Evolutionary conservation across 208 protist genomes (phyloP), one percentile per base, ranked within the genome.

Genomic region (Endotrypanum monterogeii): DNA sequence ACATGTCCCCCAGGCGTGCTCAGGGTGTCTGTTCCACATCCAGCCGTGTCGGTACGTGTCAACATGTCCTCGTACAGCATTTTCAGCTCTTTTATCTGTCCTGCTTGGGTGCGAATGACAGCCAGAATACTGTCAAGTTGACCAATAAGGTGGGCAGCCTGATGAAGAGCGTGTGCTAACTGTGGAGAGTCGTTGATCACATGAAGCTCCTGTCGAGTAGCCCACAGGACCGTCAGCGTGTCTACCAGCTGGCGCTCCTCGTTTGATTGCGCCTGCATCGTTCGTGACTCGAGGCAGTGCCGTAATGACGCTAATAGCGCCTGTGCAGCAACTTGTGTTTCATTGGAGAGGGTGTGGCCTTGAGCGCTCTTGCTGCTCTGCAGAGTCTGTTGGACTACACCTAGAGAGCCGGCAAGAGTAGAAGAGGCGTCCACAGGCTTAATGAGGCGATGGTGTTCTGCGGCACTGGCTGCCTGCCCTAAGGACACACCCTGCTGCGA

Each of bases 121-220:
- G 74, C 73, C 74, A 85, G 84, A 39, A 86, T 63, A 35, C 87
- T 83, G 30, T 83, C 67, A 20, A 93, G 57, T 67, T 90, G 77
- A 2, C 61, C 48, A n/a, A 95, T 71, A 16, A 92, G 67, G 25
- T 83, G 75, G 1, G 85, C 81, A 3, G 86, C 82, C 55, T 89
- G 81, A 41, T 80, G 73, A 44, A 95, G 68, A 18, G 84, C 84
- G 14, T 46, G 66, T 1, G 82, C 70, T 37, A 90, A 65, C 23
- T 78, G 74, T 5, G 71, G 62, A 2, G 74, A 81, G 67, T 90
- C 89, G 28, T 61, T 74, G 50, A 95, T 88, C 23, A 88, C 85
- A 52, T 83, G 85, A 51, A 93, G 37, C 35, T 81, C 56, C 4
- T 69, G 61, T n/a, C 77, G 46, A 28, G 11, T 30, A 2, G 61